phyloP scores from a whole-genome alignment of 345 rosid species.

The Euphorbia lathyris region DNA sequence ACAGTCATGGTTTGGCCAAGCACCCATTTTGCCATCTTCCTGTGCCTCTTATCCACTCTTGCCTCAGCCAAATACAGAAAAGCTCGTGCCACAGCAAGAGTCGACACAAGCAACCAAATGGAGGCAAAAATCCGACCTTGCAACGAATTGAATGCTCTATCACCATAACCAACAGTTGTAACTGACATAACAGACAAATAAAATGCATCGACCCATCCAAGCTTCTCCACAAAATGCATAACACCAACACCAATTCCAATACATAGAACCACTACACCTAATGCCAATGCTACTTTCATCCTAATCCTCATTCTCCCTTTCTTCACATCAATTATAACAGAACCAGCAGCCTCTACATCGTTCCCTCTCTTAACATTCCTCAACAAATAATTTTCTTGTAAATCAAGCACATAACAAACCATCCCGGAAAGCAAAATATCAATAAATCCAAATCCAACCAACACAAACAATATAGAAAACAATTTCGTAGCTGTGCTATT shows the following conservation, averaged over 20 bases:
- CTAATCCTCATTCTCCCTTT: constrained; percentile 98
- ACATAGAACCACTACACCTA: constrained; percentile 78
- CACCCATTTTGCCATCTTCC: constrained; percentile 74
- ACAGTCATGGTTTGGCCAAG: constrained; percentile 79
- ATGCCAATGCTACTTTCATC: constrained; percentile 88
- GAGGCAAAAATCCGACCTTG: constrained; percentile 75
- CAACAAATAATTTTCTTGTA: constrained; percentile 75
- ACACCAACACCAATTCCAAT: constrained; percentile 73
- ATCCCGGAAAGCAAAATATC: constrained; percentile 75
- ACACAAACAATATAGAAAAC: constrained; percentile 79
- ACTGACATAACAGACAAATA: constrained; percentile 96
- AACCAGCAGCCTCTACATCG: constrained; percentile 35
- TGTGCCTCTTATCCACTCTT: constrained; percentile 81
- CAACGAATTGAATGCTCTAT: constrained; percentile 64
- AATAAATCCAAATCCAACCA: constrained; percentile 80
- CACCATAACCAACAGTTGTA: constrained; percentile 90
- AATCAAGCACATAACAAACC: constrained; percentile 82
- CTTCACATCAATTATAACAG: constrained; percentile 70
- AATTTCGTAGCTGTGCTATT: constrained; percentile 55
- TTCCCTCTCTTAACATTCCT: constrained; percentile 48
- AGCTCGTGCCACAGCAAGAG: constrained; percentile 81
- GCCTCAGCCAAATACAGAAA: constrained; percentile 81
- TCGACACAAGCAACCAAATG: constrained; percentile 86
- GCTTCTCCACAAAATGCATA: constrained; percentile 74
- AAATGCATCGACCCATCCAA: constrained; percentile 80